phyloP scores from a whole-genome alignment of 163 green algal species.

The Chloromonas sp. region DNA sequence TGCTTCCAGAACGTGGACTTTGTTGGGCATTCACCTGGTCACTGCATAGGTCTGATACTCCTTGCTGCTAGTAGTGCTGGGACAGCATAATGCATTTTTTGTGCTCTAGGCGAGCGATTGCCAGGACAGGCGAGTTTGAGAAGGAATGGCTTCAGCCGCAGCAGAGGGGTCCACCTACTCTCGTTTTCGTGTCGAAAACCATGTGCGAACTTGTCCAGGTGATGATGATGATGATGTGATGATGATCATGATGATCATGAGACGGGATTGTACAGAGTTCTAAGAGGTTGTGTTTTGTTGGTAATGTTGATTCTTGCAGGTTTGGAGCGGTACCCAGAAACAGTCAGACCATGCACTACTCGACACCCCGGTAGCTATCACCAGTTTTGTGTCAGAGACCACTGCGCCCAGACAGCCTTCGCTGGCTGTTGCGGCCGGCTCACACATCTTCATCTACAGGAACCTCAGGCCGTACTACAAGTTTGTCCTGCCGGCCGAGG shows the following conservation, averaged over 20 bases:
- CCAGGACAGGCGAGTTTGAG: too few species aligned
- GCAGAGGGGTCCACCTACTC: too few species aligned
- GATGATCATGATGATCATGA: not conserved
- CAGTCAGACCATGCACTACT: slow-evolving; percentile 54
- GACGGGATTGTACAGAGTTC: not conserved
- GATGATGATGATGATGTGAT: too few species aligned
- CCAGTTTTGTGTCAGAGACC: slow-evolving; percentile 40
- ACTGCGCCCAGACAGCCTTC: slow-evolving; percentile 29
- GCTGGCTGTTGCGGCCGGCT: slow-evolving; percentile 55
- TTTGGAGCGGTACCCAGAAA: slow-evolving; percentile 62
- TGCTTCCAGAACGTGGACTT: too few species aligned
- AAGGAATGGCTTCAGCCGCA: too few species aligned
- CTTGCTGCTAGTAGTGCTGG: too few species aligned
- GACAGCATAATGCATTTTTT: too few species aligned
- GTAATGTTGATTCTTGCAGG: slow-evolving; percentile 26
- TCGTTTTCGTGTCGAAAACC: too few species aligned
- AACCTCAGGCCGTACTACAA: slow-evolving; percentile 70
- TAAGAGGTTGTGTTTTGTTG: not conserved
- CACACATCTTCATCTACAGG: slow-evolving; percentile 69
- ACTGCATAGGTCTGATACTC: too few species aligned
- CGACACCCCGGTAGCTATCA: slow-evolving; percentile 49
- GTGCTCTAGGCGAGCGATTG: too few species aligned
- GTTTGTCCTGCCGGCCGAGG: slow-evolving; percentile 53
- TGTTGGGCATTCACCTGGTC: too few species aligned
- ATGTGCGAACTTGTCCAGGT: too few species aligned